Conservation (phyloP, 2,329 filamentous ascomycete species). For the Phialemonium atrogriseum region DNA sequence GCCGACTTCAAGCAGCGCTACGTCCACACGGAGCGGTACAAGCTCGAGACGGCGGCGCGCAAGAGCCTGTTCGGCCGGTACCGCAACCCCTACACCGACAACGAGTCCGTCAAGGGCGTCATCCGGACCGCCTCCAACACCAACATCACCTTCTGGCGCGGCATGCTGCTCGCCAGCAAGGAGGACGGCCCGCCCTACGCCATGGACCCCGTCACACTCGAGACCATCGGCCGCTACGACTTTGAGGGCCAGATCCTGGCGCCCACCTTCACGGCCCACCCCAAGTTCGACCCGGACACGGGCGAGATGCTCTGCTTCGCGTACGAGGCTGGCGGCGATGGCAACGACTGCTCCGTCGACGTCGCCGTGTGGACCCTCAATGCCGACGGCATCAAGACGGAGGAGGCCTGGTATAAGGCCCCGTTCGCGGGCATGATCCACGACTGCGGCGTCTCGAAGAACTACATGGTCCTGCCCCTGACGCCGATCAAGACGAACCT, state of each 20-base stretch:
- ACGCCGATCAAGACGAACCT: conserved; percentile 38
- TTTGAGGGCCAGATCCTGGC: conserved; percentile 40
- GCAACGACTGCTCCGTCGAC: conserved; percentile 31
- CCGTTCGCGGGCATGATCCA: conserved; percentile 46
- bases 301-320: conserved; percentile 45
- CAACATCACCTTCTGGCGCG: conserved; percentile 50
- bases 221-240: conserved; percentile 40
- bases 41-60: conserved; percentile 19
- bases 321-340: conserved; percentile 37
- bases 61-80: conserved; percentile 43
- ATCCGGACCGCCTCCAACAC: conserved; percentile 51
- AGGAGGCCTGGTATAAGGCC: conserved; percentile 40
- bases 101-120: conserved; percentile 44
- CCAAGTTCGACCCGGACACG: conserved; percentile 42
- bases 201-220: conserved; percentile 39
- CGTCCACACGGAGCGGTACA: conserved; percentile 29
- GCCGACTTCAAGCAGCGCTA: conserved; percentile 34
- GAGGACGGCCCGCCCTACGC: conserved; percentile 45
- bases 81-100: conserved; percentile 48
- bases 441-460: conserved; percentile 37
- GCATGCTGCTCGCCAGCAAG: conserved; percentile 45
- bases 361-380: conserved; percentile 38
- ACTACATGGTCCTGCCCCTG: conserved; percentile 37
- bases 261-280: conserved; percentile 43
- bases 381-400: conserved; percentile 30